These are phyloP conservation scores for Trichosporon inkin DNA, from an alignment of 1,284 basidiomycete species.

Conservation along the genomic window DNA sequence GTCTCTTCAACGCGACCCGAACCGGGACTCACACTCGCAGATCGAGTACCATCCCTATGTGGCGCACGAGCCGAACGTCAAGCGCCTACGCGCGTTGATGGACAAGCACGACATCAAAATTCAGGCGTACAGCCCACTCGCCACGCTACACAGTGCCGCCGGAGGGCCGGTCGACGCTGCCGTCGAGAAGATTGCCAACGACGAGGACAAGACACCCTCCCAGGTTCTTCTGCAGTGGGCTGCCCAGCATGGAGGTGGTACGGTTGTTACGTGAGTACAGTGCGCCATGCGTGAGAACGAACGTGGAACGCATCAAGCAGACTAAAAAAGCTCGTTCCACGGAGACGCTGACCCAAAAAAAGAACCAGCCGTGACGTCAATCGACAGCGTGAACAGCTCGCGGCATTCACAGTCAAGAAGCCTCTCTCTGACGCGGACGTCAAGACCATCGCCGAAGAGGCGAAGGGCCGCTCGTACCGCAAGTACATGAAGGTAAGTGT, in stretches of 20 bases:
- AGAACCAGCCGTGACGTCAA: conserved; percentile 62
- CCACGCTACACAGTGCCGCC: conserved; percentile 51
- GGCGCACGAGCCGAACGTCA: conserved; percentile 57
- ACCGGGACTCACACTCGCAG: conserved; percentile 44
- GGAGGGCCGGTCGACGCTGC: conserved; percentile 59
- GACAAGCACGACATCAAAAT: conserved; percentile 62
- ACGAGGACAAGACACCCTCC: conserved; percentile 30
- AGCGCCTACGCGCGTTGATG: conserved; percentile 56
- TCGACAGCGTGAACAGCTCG: conserved; percentile 64
- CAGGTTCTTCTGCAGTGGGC: conserved; percentile 49
- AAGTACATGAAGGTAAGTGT: conserved; percentile 21
- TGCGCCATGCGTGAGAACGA: too few relatives aligned
- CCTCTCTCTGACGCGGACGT: conserved; percentile 61
- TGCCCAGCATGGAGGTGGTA: conserved; percentile 34
- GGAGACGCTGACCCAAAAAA: not conserved
- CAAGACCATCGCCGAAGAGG: conserved; percentile 36
- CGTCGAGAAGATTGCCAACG: conserved; percentile 55
- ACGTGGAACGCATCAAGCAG: too few relatives aligned
- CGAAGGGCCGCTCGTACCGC: conserved; percentile 33
- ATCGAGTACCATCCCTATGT: conserved; percentile 79
- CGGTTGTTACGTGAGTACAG: conserved; percentile 60
- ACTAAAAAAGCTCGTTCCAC: not conserved
- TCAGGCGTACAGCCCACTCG: conserved; percentile 60
- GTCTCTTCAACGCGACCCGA: not conserved
- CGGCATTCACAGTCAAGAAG: conserved; percentile 56